These are phyloP conservation scores for Leptomonas seymouri DNA, from an alignment of 208 protist genomes.

Conservation along the genomic window DNA sequence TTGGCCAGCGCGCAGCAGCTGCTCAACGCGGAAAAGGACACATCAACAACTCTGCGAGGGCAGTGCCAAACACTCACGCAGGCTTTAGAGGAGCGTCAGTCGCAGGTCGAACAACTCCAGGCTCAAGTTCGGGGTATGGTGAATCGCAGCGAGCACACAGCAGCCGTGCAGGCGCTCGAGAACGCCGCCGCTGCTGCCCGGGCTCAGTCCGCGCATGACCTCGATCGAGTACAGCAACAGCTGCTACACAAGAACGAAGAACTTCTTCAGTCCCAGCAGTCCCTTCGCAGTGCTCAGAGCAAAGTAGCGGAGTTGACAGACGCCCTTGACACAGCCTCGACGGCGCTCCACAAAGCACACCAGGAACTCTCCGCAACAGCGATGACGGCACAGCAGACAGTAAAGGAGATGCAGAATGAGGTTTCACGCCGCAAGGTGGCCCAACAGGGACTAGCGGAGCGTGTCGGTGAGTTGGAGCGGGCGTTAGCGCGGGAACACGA, in stretches of 20 bases:
- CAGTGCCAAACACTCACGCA: conserved; percentile 9
- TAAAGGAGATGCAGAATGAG: conserved; percentile 33
- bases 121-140: conserved; percentile 26
- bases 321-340: conserved; percentile 23
- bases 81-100: conserved; percentile 8
- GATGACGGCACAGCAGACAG: conserved; percentile 15
- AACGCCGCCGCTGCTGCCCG: conserved; percentile 5
- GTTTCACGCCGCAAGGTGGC: conserved; percentile 14
- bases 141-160: conserved; percentile 20
- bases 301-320: conserved; percentile 24
- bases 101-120: conserved; percentile 23
- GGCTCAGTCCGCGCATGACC: conserved; percentile 16
- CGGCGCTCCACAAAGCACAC: conserved; percentile 23
- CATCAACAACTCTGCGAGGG: not conserved
- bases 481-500: conserved; percentile 16
- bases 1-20: not conserved
- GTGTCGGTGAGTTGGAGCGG: conserved; percentile 32
- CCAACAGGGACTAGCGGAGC: conserved; percentile 18
- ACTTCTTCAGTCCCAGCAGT: conserved; percentile 9
- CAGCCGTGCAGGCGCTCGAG: conserved; percentile 25
- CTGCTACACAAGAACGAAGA: conserved; percentile 30
- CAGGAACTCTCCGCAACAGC: conserved; percentile 14
- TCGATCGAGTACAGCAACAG: conserved; percentile 12
- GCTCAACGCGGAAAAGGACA: not conserved
- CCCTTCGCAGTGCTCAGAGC: conserved; percentile 16